phyloP scores from a whole-genome alignment of 768 basidiomycete species.

The Rhizopogon sp. region DNA sequence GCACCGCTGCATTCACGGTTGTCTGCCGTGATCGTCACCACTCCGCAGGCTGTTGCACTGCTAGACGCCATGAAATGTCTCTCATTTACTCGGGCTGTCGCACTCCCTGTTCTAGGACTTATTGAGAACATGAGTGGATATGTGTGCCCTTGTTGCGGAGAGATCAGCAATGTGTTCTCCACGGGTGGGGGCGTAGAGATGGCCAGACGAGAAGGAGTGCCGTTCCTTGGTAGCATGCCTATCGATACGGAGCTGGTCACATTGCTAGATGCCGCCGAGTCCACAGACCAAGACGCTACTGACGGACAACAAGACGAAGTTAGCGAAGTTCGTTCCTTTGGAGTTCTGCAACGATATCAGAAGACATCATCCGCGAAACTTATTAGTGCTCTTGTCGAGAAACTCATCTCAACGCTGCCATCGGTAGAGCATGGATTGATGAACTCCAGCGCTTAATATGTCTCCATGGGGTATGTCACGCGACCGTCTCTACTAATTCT shows the following conservation, averaged over 20 bases:
- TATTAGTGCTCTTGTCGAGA: conserved; percentile 55
- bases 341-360: conserved; percentile 56
- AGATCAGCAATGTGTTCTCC: conserved; percentile 92
- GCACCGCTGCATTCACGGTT: conserved; percentile 75
- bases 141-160: conserved; percentile 95
- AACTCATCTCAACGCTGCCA: conserved; percentile 30
- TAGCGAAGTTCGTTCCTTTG: conserved; percentile 33
- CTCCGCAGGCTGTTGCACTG: conserved; percentile 94
- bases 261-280: conserved; percentile 67
- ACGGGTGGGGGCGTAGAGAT: conserved; percentile 88
- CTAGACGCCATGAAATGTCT: conserved; percentile 95
- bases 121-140: conserved; percentile 99
- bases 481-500: background rate
- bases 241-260: conserved; percentile 90
- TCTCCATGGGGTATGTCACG: background rate
- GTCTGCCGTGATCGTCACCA: conserved; percentile 89
- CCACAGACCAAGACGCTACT: conserved; percentile 14
- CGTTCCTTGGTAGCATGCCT: conserved; percentile 84
- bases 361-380: conserved; percentile 65
- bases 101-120: conserved; percentile 82
- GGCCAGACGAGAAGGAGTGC: conserved; percentile 68
- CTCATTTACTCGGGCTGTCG: conserved; percentile 87
- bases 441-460: background rate
- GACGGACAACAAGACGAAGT: conserved; percentile 14
- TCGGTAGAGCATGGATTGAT: conserved; percentile 6